Base-by-base conservation (phyloP, 495 filamentous ascomycete species). In the Hypoxylon trugodes region DNA sequence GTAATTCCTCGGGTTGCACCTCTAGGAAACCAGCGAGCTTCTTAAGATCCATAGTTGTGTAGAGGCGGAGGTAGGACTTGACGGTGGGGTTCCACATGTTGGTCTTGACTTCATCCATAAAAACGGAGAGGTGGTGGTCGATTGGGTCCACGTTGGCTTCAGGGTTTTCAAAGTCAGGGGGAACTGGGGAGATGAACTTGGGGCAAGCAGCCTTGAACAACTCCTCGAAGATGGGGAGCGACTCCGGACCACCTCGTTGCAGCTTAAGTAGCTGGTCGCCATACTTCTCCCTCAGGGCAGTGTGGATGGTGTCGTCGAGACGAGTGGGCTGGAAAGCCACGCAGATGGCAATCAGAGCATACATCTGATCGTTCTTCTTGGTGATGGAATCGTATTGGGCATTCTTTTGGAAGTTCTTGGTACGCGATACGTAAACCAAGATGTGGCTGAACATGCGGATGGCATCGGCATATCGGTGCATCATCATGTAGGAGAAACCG, bases 301-400 rank as follows among this genome's bases (percentile, higher is more conserved):
- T 95, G 87, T 98, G 95, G 81, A 98, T 98, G 73, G 95, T 98
- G 82, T 98, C 95, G 71, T 98, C 95, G 68, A 98, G 86, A 68
- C 95, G 89, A 47, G 92, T 97, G 26, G 96, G 95, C 77, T 94
- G 89, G 83, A 98, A 96, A 61, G 95, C 92, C 41, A 98, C 93
- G 75, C 95, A 98, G 80, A 98, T 97, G 72, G 95, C 95, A 65
- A 98, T 96, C 64, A 98, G 86, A 25, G 94, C 95, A 72, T 97
- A 96, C 95, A 98, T 98, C 83, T 97, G 95, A 73, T 98, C 96
- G 77, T 96, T 98, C 87, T 98, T 97, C 88, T 98, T 98, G 73
- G 89, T 90, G 77, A 98, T 96, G 43, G 92, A 93, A 74, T 98
- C 95, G 81, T 96, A 98, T 77, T 93, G 92, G 21, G 93, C 89